Base-by-base conservation (phyloP, 75 land plant genomes). In the Adiantum capillusveneris region DNA sequence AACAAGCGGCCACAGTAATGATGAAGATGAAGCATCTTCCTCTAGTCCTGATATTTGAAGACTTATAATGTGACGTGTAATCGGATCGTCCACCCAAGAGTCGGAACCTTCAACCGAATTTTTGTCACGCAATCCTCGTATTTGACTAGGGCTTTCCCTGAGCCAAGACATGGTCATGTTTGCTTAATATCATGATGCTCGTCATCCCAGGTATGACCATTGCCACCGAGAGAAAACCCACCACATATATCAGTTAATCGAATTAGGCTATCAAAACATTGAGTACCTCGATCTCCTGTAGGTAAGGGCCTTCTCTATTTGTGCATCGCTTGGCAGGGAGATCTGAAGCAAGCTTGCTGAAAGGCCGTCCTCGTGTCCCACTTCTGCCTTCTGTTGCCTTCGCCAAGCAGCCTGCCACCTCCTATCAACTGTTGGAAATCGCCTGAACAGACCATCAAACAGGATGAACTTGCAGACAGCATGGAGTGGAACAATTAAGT, bases 71-170 rank as follows among this genome's bases (percentile, higher is more conserved):
- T 88, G 81, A 1, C 90, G 90, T 19, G 87, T 89, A 39, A 93
- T 84, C 24, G 88, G 92, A 66, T 91, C 97, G 75, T 91, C 92
- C 59, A 82, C 81, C 97, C 88, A 87, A 2, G 92, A 76, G 74
- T 91, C 97, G 28, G 85, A 84, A n/a, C 88, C 88, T 58, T 66
- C 67, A 29, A 51, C 24, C 25, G 95, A 76, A 55, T 66, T 69
- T 26, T 34, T 44, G 22, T 69, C 60, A 9, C 86, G 84, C 28
- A 83, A 51, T 25, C 94, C 86, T 67, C 66, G 68, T 19, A 93
- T 79, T 52, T 74, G 68, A 44, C 41, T 56, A 54, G 86, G 78
- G 44, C 86, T 81, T 56, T 88, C 86, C 64, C 89, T 82, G 37
- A 9, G 62, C 52, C 66, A 56, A 30, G 30, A 56, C 44, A 29